Conservation (phyloP, 148 eudicot genomes). For the Vaccinium darrowii region DNA sequence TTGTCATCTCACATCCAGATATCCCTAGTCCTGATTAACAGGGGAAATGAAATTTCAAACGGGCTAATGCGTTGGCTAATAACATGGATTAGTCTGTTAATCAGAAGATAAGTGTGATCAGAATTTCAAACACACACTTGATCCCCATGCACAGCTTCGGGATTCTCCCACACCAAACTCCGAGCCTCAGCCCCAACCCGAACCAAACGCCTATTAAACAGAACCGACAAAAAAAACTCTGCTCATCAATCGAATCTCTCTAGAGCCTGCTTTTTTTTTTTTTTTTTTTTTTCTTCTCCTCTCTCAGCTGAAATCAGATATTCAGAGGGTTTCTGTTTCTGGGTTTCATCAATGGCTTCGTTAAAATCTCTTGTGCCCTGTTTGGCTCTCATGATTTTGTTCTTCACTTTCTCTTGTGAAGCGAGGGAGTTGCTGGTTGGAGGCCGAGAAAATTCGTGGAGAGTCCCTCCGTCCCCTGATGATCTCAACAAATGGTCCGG, state of each 20-base stretch:
- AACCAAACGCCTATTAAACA: constrained; percentile 13
- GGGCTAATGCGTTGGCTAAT: neutral
- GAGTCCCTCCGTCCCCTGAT: constrained; percentile 32
- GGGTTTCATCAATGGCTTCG: constrained; percentile 18
- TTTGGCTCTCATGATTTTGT: constrained; percentile 10
- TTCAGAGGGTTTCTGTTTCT: neutral
- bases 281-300: too few relatives aligned
- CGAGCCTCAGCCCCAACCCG: neutral
- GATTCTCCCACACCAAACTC: neutral
- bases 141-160: constrained; percentile 11
- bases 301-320: neutral
- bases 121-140: neutral
- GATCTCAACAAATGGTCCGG: constrained; percentile 31
- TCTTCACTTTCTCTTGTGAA: constrained; percentile 14
- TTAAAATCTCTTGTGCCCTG: neutral
- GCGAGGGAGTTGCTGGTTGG: constrained; percentile 28
- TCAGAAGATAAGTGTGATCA: neutral
- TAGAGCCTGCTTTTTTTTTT: too few relatives aligned
- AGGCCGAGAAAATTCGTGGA: constrained; percentile 25
- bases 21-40: neutral
- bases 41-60: neutral
- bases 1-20: neutral
- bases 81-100: neutral
- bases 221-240: neutral
- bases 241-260: neutral